Evolutionary conservation across 2,329 filamentous ascomycete genomes (phyloP), one percentile per base, ranked within the genome.

Genomic region (Spiromastix sp.): DNA sequence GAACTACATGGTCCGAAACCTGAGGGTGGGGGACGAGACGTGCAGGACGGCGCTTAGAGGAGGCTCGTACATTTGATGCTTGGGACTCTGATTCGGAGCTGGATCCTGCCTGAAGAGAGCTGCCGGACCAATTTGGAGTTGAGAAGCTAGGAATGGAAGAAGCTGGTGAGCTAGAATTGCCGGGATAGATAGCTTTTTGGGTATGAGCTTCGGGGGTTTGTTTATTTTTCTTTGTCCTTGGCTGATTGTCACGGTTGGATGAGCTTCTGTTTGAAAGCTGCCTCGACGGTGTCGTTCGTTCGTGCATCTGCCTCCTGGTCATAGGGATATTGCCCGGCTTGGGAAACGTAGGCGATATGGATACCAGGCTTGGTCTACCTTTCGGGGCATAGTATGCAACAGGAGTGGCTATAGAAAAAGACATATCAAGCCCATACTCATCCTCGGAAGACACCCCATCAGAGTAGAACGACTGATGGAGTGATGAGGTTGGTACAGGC

Each of bases 401-500:
- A 9, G 43, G 40, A 5, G 39, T 47, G 13, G 44, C 44, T 24
- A 43, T 34, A 11, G 41, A 33, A 30, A 45, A 40, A n/a, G 29
- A 25, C n/a, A 32, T 29, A 26, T 43, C 37, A 2, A 33, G 16
- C 9, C 36, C 39, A 16, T 20, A 18, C n/a, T 43, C 43, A 5
- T 44, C 44, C 19, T 47, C 43, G 9, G 41, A 45, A 8, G 41
- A 38, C 2, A 38, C 13, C 12, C 30, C 31, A 17, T 47, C 42
- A 21, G 39, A 41, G 32, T 37, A 44, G 30, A 43, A 34, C 2
- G 42, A 43, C 16, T 34, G 41, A 12, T 37, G 19, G 19, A 17
- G 24, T 21, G 26, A 26, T 13, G 30, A 11, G 10, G 25, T 19
- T n/a, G 7, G 7, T 24, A n/a, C n/a, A 24, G 21, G 7, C 21